Percentiles rank a stretch among this genome's conserved stretches.
These are phyloP conservation scores for Hypocreales sp. DNA, from an alignment of 2,329 filamentous ascomycete genomes.

Conservation along the genomic window DNA sequence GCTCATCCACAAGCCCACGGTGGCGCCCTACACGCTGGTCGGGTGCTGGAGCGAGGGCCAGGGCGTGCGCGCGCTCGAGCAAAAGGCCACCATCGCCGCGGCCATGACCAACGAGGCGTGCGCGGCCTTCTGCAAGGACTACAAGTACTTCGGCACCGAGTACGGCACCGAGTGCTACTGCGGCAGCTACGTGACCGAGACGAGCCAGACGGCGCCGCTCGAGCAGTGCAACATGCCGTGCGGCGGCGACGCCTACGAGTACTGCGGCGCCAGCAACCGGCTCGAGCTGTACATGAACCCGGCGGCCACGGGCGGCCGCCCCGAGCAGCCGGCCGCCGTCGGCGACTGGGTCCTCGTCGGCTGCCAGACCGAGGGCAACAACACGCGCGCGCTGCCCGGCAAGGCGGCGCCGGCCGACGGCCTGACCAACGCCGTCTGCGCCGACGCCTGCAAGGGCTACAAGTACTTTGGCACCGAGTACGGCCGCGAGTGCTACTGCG, in stretches of 20 bases:
- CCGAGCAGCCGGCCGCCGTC: conserved; percentile 15
- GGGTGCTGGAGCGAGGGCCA: conserved; percentile 25
- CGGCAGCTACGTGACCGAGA: conserved; percentile 14
- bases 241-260: conserved; percentile 15
- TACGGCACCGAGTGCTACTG: conserved; percentile 24
- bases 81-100: conserved; percentile 8
- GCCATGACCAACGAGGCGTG: conserved; percentile 19
- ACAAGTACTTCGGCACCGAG: conserved; percentile 25
- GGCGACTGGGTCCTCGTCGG: conserved; percentile 17
- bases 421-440: conserved; percentile 19
- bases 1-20: conserved; percentile 8
- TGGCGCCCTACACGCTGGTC: conserved; percentile 14
- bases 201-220: conserved; percentile 11
- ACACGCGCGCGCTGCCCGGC: conserved; percentile 15
- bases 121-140: conserved; percentile 18
- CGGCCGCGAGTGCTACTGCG: conserved; percentile 21
- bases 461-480: conserved; percentile 21
- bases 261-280: conserved; percentile 17
- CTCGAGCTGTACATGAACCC: conserved; percentile 18
- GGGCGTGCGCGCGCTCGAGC: conserved; percentile 17
- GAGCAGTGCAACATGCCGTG: conserved; percentile 20
- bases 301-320: conserved; percentile 10
- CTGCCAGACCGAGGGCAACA: conserved; percentile 20
- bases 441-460: conserved; percentile 14
- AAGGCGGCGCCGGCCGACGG: conserved; percentile 8